Evolutionary conservation across 176 grass and related monocot species (phyloP).

Genomic region (Olyra latifolia): DNA sequence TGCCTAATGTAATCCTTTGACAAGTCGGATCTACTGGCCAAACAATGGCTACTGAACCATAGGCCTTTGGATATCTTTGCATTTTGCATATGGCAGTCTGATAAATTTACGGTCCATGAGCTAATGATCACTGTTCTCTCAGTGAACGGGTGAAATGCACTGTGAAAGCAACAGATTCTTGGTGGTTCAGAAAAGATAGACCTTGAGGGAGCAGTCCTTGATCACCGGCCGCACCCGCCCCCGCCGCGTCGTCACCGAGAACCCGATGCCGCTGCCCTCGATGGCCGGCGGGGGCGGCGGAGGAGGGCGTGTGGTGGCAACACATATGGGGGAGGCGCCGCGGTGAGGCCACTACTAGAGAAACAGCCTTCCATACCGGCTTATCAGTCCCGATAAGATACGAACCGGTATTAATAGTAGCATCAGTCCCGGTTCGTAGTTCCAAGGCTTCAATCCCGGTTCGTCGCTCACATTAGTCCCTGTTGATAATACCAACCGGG

Average conservation of each 20-base stretch:
- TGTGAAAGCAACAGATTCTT: not conserved
- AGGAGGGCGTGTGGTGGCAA: no score
- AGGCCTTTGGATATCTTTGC: not conserved
- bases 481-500: no score
- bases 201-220: constrained; percentile 84
- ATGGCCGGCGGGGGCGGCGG: constrained; percentile 43
- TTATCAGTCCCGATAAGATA: no score
- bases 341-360: no score
- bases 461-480: no score
- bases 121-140: not conserved
- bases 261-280: constrained; percentile 52
- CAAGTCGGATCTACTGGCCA: not conserved
- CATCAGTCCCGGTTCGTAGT: no score
- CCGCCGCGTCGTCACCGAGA: constrained; percentile 61
- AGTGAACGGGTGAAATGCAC: not conserved
- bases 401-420: no score
- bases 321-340: no score
- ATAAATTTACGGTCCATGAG: not conserved
- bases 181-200: constrained; percentile 27
- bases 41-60: not conserved
- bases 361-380: no score
- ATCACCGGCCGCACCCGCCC: constrained; percentile 59
- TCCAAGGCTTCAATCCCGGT: no score
- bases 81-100: not conserved
- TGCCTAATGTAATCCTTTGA: not conserved